Evolutionary conservation across 371 early-diverging fungal species (phyloP).

Genomic region (Batrachochytrium dendrobatidis): DNA sequence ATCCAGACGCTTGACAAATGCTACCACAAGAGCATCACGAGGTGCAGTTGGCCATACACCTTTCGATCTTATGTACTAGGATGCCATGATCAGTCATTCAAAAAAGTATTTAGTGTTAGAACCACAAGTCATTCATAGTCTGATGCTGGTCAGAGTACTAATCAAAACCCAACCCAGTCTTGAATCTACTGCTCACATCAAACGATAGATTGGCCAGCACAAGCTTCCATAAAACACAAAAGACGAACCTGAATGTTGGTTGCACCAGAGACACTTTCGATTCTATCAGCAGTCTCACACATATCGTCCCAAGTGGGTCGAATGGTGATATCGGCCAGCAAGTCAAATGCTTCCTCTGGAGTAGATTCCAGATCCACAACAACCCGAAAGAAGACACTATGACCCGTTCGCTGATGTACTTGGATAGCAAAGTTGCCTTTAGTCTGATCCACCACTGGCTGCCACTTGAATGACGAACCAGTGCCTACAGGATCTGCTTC

Average conservation of each 20-base stretch:
- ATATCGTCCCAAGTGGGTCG: slow-evolving; percentile 35
- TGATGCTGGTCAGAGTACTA: no score
- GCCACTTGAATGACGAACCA: slow-evolving; percentile 12
- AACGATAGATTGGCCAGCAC: background rate
- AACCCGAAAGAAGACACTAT: slow-evolving; percentile 31
- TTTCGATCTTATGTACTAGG: slow-evolving; percentile 32
- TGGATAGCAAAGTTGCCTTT: slow-evolving; percentile 17
- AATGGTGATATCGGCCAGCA: slow-evolving; percentile 21
- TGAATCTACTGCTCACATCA: no score
- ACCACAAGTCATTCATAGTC: no score
- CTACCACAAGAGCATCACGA: slow-evolving; percentile 31
- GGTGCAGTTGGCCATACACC: slow-evolving; percentile 37
- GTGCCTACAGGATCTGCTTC: background rate
- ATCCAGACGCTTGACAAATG: slow-evolving; percentile 14
- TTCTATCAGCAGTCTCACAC: slow-evolving; percentile 26
- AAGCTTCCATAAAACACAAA: background rate
- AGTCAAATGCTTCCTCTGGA: slow-evolving; percentile 37
- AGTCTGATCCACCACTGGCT: slow-evolving; percentile 13
- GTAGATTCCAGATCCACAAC: slow-evolving; percentile 32
- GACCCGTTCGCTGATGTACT: slow-evolving; percentile 19
- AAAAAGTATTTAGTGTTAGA: no score
- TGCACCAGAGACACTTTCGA: slow-evolving; percentile 15
- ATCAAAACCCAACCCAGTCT: no score
- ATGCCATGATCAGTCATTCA: background rate
- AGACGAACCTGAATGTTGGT: slow-evolving; percentile 22